Evolutionary conservation across 2,329 filamentous ascomycete species (phyloP), one percentile per base, ranked within the genome.

Genomic region (Claviceps monticola): DNA sequence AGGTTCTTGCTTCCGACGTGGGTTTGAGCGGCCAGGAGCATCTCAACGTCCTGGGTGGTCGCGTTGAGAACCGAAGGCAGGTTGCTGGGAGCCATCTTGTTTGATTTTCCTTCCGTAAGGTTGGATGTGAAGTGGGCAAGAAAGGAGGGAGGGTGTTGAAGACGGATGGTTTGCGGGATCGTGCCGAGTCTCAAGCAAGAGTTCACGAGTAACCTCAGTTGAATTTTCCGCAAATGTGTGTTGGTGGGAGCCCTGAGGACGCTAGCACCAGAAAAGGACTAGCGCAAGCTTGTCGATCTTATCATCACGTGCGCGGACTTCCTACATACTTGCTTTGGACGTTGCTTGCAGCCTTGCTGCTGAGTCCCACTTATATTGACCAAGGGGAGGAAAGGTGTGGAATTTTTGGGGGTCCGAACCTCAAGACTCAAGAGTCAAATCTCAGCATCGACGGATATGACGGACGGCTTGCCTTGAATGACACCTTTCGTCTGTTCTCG

Each of bases 1-100:
- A 98, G 74, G 84, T 98, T 98, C 88, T 97, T 97, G 76, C 85
- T 88, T 68, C 93, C 93, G 66, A 97, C 83, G 77, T 98, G 94
- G 76, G 79, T 83, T 79, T 97, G 90, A 68, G 94, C 90, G 69
- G 90, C 86, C 66, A 98, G 86, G 70, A 98, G 88, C 87, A 90
- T 93, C 87, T 98, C 93, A 78, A 98, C 94, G 80, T 98, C 93
- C 79, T 94, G 84, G 71, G 84, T 84, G 68, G 93, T 97, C 70
- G 93, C 88, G 81, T 95, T 93, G 85, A 98, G 95, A 69, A 86
- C 79, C 62, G 90, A 79, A 71, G 93, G 93, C 63, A 96, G 86
- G 79, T 96, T 95, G 68, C 83, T 80, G 72, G 91, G 87, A 71
- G 90, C 88, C 91, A 96, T 96, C 72, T 83, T 93, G 83, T 78